Evolutionary conservation across 441 rosid species (phyloP).

Genomic region (Gossypium trilobum): DNA sequence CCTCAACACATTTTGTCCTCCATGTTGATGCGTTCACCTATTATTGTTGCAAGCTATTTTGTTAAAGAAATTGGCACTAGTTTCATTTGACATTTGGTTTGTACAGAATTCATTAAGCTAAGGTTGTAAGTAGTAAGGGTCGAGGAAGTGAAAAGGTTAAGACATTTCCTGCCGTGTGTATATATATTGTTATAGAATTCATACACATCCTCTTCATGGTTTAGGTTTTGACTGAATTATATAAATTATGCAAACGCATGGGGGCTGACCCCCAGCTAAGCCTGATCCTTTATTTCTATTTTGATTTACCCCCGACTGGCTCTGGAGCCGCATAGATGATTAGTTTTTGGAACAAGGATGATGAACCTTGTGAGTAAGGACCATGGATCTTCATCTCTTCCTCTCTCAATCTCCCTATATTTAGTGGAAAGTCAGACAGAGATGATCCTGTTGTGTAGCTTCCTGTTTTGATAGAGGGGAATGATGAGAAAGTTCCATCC

Average conservation of each 20-base stretch:
- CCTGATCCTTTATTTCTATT: background rate
- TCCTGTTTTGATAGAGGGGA: background rate
- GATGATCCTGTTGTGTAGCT: background rate
- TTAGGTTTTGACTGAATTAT: background rate
- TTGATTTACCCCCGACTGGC: background rate
- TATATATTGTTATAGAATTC: background rate
- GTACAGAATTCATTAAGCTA: background rate
- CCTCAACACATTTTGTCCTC: background rate
- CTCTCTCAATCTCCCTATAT: background rate
- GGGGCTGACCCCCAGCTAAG: background rate
- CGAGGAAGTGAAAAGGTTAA: background rate
- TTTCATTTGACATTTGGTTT: background rate
- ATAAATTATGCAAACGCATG: background rate
- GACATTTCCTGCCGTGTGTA: background rate
- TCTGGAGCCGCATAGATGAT: background rate
- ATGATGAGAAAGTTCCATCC: background rate
- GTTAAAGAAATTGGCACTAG: background rate
- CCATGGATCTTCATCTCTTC: background rate
- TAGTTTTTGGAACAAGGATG: background rate
- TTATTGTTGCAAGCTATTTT: background rate
- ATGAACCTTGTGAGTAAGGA: background rate
- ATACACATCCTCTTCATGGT: background rate
- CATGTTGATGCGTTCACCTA: background rate
- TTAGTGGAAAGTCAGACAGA: background rate
- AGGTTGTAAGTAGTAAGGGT: background rate